Conservation (phyloP, 2,329 filamentous ascomycete genomes). For the Kalaharituber pfeilii region DNA sequence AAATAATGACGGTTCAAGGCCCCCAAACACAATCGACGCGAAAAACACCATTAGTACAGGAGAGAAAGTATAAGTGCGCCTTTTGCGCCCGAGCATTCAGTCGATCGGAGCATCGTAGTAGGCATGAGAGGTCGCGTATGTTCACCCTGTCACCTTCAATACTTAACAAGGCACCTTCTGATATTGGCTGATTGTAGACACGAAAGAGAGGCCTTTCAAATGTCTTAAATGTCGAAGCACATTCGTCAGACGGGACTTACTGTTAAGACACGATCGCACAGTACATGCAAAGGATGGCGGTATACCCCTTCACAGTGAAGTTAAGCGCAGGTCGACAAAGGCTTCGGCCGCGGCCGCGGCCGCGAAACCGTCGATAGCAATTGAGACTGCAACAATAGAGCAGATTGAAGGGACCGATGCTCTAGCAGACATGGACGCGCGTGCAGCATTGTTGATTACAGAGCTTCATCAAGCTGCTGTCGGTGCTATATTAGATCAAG, state of each 20-base stretch:
- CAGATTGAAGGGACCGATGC: conserved; percentile 84
- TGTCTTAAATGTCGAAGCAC: conserved; percentile 97
- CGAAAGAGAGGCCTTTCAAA: conserved; percentile 97
- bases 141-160: conserved; percentile 27
- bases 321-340: conserved; percentile 60
- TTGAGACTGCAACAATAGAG: conserved; percentile 74
- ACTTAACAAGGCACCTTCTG: too few relatives aligned
- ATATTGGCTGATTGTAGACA: conserved; percentile 44
- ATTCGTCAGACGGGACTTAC: conserved; percentile 89
- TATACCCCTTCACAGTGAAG: conserved; percentile 80
- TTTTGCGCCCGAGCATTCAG: conserved; percentile 97
- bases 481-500: conserved; percentile 45
- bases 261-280: conserved; percentile 91
- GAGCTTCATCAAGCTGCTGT: conserved; percentile 95
- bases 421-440: conserved; percentile 83
- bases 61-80: conserved; percentile 99
- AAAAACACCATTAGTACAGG: conserved; percentile 61
- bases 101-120: conserved; percentile 86
- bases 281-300: conserved; percentile 98
- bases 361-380: conserved; percentile 58
- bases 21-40: conserved; percentile 53
- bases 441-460: conserved; percentile 90
- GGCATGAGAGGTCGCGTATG: conserved; percentile 97
- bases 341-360: conserved; percentile 43
- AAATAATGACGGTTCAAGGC: conserved; percentile 48